Base-by-base conservation (phyloP, 2,329 filamentous ascomycete genomes). In the Xylaria sp. region DNA sequence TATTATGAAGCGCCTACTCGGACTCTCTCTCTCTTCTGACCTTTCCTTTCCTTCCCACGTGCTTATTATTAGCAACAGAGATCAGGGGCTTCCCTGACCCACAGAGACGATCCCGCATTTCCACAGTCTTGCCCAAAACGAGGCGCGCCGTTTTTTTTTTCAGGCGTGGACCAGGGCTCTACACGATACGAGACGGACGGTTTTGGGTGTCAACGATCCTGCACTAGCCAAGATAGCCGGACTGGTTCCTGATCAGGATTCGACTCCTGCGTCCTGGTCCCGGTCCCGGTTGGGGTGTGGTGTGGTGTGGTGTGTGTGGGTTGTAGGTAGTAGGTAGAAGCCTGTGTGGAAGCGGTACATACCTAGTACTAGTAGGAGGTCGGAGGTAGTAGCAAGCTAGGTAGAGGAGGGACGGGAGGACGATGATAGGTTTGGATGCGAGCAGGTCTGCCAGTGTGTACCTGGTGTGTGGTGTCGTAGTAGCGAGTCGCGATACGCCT, bases 31-130 rank as follows among this genome's bases (percentile, higher is more conserved):
- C 23, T 30, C 4, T 30, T 30, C 23, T 30, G 23, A 30, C 23
- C 23, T 30, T 1, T 30, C 23, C 16, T 16, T 16, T 30, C 23
- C 16, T 16, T 30, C 23, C 23, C 23, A 30, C 23, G 23, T 30
- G 23, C 23, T 59, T 52, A 44, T 37, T 16, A 48, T 63, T 63
- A 52, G 44, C 39, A 46, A 58, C 39, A 42, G 50, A 39, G 50
- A 52, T 58, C 58, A 58, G 55, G 61, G 61, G 61, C 34, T 54
- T 10, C 35, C 23, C 19, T 34, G 52, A 44, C 39, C 55, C 37
- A 54, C 55, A 55, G 51, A 13, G 23, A 42, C 48, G 48, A 56
- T 60, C 52, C 55, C 58, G 53, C 55, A 58, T 63, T 63, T 63
- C 61, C 61, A 63, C 58, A 60, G 44, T 60, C 50, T 39, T 42